phyloP scores from a whole-genome alignment of 2,329 filamentous ascomycete species.

The Magnaporthiopsis incrustans region DNA sequence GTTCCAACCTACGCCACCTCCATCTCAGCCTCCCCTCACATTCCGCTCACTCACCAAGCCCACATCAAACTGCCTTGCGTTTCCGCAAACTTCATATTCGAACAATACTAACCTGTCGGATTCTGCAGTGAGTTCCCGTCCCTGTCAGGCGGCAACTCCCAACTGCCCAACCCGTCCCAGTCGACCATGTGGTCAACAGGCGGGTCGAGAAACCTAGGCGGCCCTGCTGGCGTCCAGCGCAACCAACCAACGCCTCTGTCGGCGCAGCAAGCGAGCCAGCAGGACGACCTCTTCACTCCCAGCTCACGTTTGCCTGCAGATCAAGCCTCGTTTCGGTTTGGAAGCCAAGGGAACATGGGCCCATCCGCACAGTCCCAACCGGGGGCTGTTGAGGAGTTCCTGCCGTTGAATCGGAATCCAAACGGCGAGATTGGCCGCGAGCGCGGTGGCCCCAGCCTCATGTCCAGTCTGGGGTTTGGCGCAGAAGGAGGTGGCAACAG shows the following conservation, averaged over 20 bases:
- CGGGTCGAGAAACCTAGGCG: constrained; percentile 39
- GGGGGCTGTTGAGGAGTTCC: constrained; percentile 51
- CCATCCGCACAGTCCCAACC: constrained; percentile 39
- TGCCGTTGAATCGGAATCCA: constrained; percentile 48
- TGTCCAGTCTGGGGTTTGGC: constrained; percentile 47
- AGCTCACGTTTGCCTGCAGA: constrained; percentile 27
- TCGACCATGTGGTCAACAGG: constrained; percentile 47
- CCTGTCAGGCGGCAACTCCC: constrained; percentile 53
- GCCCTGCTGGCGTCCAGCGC: constrained; percentile 34
- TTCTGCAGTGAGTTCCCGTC: constrained; percentile 55
- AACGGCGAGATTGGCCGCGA: constrained; percentile 53
- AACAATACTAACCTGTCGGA: not conserved
- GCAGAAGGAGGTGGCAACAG: constrained; percentile 30
- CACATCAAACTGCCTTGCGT: too few relatives aligned
- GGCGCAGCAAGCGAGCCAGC: constrained; percentile 39
- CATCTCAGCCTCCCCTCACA: not conserved
- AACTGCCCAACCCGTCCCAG: constrained; percentile 39
- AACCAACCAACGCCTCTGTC: constrained; percentile 42
- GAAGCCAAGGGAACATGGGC: constrained; percentile 34
- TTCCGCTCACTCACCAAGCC: not conserved
- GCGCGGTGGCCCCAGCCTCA: constrained; percentile 36
- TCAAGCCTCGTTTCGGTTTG: constrained; percentile 46
- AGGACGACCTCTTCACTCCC: constrained; percentile 37
- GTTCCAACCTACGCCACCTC: not conserved
- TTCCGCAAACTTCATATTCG: not conserved